Evolutionary conservation across 768 basidiomycete genomes (phyloP), one percentile per base, ranked within the genome.

Genomic region (Agaricus subrufescens): DNA sequence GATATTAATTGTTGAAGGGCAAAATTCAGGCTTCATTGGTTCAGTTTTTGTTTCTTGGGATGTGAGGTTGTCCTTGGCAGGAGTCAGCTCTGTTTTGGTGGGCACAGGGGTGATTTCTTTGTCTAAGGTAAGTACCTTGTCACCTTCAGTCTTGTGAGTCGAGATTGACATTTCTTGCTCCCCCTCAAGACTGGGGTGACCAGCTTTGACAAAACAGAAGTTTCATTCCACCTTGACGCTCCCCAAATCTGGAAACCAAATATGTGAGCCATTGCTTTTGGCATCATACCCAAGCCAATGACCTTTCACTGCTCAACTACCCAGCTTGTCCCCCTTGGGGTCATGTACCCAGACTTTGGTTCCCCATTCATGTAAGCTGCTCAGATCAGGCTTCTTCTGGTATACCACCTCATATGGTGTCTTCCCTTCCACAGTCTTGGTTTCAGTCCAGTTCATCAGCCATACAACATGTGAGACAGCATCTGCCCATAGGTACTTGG

Each of bases 251-350:
- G 67, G 68, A 70, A 70, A 75, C 50, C 71, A 75, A 10, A 75
- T 59, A 6, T 65, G 46, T 43, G 61, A 54, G 2, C 69, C 75
- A 26, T 65, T 59, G 0, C 53, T 67, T 26, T 61, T 6, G 2
- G 65, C 59, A 50, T 71, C 69, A 52, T 67, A 62, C 19, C 76
- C 75, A 7, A 78, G 46, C 67, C 70, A 77, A 3, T 61, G 49
- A 8, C 67, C 73, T 49, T 67, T 61, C 30, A 58, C 46, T 2
- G 58, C 67, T 2, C 63, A 50, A 3, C 60, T 55, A 61, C 50
- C 58, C 5, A 56, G 62, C 47, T n/a, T 62, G 15, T 29, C 57
- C 56, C 29, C 25, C 19, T 42, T 2, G 27, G 46, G 3, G 11
- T 56, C 14, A 25, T 42, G 39, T n/a, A 75, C 73, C 61, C 65